A percentile compares a stretch with the other conserved stretches of the same genome.
phyloP scores from a whole-genome alignment of 2,329 filamentous ascomycete species.

The Mycocentrospora acerina region DNA sequence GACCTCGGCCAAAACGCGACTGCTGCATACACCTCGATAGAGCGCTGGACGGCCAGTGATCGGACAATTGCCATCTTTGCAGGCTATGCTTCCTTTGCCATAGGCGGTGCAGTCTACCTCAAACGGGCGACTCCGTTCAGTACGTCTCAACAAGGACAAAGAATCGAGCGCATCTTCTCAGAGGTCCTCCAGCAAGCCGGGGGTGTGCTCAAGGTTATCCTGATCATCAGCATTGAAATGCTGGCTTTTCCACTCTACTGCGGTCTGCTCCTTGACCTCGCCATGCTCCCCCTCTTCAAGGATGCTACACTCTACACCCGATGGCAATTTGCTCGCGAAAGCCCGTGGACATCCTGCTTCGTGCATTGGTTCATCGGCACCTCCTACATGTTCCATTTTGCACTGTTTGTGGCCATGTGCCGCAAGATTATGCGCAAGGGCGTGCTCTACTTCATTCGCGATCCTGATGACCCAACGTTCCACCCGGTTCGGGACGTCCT shows the following conservation, averaged over 20 bases:
- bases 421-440: constrained; percentile 95
- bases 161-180: constrained; percentile 72
- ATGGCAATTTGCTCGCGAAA: constrained; percentile 73
- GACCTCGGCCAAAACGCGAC: constrained; percentile 25
- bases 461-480: constrained; percentile 97
- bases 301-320: constrained; percentile 75
- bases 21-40: constrained; percentile 27
- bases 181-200: constrained; percentile 90
- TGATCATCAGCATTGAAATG: constrained; percentile 99
- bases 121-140: constrained; percentile 71
- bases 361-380: constrained; percentile 99
- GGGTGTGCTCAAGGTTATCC: constrained; percentile 94
- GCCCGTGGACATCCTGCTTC: constrained; percentile 88
- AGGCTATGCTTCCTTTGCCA: constrained; percentile 77
- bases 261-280: constrained; percentile 83
- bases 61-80: constrained; percentile 72
- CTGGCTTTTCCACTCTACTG: constrained; percentile 95
- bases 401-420: constrained; percentile 98
- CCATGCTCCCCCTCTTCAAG: constrained; percentile 86
- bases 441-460: constrained; percentile 95
- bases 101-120: constrained; percentile 77
- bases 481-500: constrained; percentile 96
- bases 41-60: constrained; percentile 54
- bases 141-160: constrained; percentile 54
- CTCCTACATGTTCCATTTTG: constrained; percentile 99